These are phyloP conservation scores for Solanum chacoense DNA, from an alignment of 305 asterid species.

Conservation along the genomic window DNA sequence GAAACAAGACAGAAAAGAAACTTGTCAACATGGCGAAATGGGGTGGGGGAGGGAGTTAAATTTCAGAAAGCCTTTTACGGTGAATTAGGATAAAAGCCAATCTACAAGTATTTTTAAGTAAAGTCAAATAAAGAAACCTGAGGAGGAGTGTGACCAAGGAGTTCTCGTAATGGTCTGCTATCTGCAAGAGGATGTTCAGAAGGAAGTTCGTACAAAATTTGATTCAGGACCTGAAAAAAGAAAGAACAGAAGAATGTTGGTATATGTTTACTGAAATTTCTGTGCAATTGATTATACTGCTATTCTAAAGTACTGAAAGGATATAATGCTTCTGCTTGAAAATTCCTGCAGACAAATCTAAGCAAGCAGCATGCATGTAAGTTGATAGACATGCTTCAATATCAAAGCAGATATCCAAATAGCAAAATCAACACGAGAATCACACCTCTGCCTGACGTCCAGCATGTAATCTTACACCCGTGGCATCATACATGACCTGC, in stretches of 20 bases:
- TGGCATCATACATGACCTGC: conserved; percentile 97
- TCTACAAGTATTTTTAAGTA: background rate
- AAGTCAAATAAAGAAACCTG: conserved; percentile 39
- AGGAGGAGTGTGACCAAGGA: conserved; percentile 93
- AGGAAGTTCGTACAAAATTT: conserved; percentile 86
- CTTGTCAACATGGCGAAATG: background rate
- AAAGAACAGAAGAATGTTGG: background rate
- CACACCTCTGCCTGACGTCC: conserved; percentile 98
- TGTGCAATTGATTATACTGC: background rate
- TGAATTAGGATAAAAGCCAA: background rate
- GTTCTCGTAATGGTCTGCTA: conserved; percentile 83
- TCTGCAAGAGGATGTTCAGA: conserved; percentile 94
- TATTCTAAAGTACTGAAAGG: background rate
- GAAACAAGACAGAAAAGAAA: background rate
- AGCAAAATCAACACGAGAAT: conserved; percentile 2
- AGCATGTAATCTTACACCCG: conserved; percentile 89
- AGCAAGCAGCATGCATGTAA: background rate
- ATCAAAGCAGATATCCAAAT: conserved; percentile 1
- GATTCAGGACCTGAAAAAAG: conserved; percentile 57
- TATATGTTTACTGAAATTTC: background rate
- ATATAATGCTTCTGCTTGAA: background rate
- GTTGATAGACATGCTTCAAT: background rate
- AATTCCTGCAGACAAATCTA: background rate
- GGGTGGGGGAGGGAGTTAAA: background rate
- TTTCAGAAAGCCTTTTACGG: background rate